Percentiles rank a stretch among this genome's conserved stretches.
Conservation (phyloP, 2,329 filamentous ascomycete species). For the Diaporthe amygdali region DNA sequence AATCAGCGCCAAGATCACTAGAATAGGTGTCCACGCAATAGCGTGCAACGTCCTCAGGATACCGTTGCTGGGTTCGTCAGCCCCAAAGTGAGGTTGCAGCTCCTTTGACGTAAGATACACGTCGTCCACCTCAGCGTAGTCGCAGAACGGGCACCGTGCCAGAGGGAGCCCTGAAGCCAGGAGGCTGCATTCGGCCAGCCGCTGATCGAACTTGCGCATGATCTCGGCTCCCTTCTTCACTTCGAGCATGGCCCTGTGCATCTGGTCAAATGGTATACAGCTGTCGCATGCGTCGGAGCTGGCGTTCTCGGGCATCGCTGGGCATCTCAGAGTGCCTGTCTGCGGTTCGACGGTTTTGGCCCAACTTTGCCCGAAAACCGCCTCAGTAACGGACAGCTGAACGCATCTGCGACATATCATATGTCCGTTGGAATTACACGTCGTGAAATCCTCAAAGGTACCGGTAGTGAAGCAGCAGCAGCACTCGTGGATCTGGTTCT, state of each 20-base stretch:
- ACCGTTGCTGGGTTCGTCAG: constrained; percentile 53
- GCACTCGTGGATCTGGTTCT: constrained; percentile 69
- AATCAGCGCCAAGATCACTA: constrained; percentile 57
- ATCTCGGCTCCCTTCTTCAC: constrained; percentile 74
- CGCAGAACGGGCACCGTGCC: constrained; percentile 87
- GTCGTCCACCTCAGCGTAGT: constrained; percentile 87
- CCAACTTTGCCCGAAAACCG: constrained; percentile 93
- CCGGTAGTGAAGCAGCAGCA: constrained; percentile 77
- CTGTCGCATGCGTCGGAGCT: constrained; percentile 70
- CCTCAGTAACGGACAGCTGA: constrained; percentile 80
- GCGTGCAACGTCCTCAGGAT: constrained; percentile 54
- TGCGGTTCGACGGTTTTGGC: constrained; percentile 76
- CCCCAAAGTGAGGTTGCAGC: constrained; percentile 61
- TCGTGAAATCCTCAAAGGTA: constrained; percentile 75
- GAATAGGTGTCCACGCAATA: constrained; percentile 59
- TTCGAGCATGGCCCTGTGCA: constrained; percentile 74
- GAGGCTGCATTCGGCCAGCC: constrained; percentile 78
- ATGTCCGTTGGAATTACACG: constrained; percentile 73
- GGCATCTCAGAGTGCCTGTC: constrained; percentile 78
- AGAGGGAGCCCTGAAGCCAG: constrained; percentile 76
- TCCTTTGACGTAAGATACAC: constrained; percentile 66
- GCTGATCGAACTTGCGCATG: constrained; percentile 77
- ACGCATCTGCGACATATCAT: constrained; percentile 85
- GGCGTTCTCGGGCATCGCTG: constrained; percentile 65
- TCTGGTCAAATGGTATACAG: constrained; percentile 71